A percentile compares a stretch with the other conserved stretches of the same genome.
Conservation (phyloP, 352 stramenopile genomes). For the Phytopythium vexans region DNA sequence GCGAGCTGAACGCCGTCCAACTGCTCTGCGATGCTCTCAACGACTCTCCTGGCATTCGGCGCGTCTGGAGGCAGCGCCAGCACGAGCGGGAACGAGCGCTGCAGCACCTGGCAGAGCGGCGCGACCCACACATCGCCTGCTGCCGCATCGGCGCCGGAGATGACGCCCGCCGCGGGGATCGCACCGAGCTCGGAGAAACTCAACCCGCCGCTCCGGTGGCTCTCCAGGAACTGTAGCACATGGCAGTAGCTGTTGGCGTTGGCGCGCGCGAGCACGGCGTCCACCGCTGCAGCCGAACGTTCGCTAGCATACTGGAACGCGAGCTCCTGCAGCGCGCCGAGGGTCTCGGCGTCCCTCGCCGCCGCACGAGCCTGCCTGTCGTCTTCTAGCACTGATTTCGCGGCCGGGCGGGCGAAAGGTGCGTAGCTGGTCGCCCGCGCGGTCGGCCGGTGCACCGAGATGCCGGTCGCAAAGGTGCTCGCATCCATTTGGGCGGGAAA, state of each 20-base stretch:
- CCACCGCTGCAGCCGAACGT: conserved; percentile 43
- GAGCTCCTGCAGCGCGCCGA: conserved; percentile 52
- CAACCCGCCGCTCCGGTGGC: conserved; percentile 27
- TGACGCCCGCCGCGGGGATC: conserved; percentile 58
- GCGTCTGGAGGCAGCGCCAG: conserved; percentile 55
- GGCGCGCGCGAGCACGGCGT: conserved; percentile 53
- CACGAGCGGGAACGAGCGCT: conserved; percentile 67
- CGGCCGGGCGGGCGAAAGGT: conserved; percentile 15
- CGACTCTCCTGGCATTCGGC: conserved; percentile 40
- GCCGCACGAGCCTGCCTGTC: background rate
- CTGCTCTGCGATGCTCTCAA: conserved; percentile 65
- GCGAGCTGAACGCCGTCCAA: conserved; percentile 35
- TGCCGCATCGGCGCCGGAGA: conserved; percentile 66
- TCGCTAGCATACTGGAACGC: conserved; percentile 66
- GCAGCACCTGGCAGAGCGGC: conserved; percentile 60
- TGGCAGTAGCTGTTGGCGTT: conserved; percentile 73
- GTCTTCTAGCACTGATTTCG: background rate
- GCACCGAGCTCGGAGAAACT: conserved; percentile 41
- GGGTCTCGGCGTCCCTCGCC: conserved; percentile 29
- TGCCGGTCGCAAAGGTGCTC: conserved; percentile 46
- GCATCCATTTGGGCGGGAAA: conserved; percentile 25
- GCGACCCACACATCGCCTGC: conserved; percentile 76
- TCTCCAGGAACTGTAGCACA: conserved; percentile 57
- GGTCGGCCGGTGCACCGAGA: conserved; percentile 45
- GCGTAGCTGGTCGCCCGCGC: conserved; percentile 10